These are phyloP conservation scores for Nemophila menziesii DNA, from an alignment of 257 asterid genomes.

Conservation along the genomic window DNA sequence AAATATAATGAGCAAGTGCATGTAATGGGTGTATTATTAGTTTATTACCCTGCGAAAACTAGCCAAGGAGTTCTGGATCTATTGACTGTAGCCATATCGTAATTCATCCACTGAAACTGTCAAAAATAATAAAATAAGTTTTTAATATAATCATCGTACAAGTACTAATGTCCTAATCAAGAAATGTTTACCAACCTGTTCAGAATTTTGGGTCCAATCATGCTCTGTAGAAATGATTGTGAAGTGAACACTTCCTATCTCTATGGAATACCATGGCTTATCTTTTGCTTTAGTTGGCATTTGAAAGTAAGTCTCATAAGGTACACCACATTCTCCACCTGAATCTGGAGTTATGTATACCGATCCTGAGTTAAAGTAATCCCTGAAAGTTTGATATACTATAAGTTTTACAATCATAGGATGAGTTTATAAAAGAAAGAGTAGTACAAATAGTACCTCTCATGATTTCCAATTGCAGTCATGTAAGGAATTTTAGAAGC, in stretches of 20 bases:
- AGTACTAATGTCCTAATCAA: not conserved
- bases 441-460: constrained; percentile 29
- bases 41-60: constrained; percentile 54
- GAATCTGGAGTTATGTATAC: constrained; percentile 57
- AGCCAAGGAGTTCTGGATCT: constrained; percentile 83
- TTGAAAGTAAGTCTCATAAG: constrained; percentile 80
- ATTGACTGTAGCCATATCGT: constrained; percentile 57
- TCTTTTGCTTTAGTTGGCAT: constrained; percentile 67
- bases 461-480: constrained; percentile 95
- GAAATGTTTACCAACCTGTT: constrained; percentile 38
- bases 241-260: constrained; percentile 71
- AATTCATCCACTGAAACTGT: constrained; percentile 67
- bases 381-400: constrained; percentile 30
- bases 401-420: not conserved
- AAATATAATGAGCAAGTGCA: not conserved
- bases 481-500: constrained; percentile 69
- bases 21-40: not conserved
- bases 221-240: constrained; percentile 86
- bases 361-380: constrained; percentile 47
- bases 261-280: constrained; percentile 91
- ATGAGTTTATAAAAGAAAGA: not conserved
- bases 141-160: too few relatives aligned
- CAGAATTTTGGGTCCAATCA: constrained; percentile 41
- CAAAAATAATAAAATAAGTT: not conserved
- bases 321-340: constrained; percentile 91